Evolutionary conservation across 2,329 filamentous ascomycete species (phyloP).

Genomic region (Penicillium sp.): DNA sequence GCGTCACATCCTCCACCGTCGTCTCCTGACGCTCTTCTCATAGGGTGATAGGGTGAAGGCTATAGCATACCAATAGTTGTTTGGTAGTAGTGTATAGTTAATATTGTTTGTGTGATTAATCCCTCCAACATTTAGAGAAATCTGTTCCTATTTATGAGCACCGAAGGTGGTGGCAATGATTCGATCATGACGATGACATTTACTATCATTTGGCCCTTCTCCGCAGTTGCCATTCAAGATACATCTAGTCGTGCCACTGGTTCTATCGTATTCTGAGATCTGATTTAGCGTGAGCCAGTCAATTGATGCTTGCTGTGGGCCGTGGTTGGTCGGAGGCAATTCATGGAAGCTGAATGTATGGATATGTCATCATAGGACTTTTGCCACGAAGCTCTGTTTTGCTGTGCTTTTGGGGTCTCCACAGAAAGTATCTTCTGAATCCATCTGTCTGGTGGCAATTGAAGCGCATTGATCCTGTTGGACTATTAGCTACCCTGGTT

Average conservation of each 20-base stretch:
- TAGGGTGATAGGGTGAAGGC: neutral
- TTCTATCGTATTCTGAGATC: conserved; percentile 12
- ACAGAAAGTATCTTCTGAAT: neutral
- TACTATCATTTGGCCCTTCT: conserved; percentile 15
- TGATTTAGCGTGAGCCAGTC: conserved; percentile 2
- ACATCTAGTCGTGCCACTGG: conserved; percentile 14
- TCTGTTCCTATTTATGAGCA: conserved; percentile 12
- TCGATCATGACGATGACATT: conserved; percentile 32
- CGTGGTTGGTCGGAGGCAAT: neutral
- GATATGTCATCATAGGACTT: conserved; percentile 2
- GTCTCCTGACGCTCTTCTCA: neutral
- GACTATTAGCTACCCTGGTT: neutral
- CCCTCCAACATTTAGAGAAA: neutral
- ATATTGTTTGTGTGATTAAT: neutral
- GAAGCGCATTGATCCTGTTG: neutral
- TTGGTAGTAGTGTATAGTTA: conserved; percentile 4
- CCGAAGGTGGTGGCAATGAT: conserved; percentile 30
- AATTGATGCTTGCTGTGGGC: neutral
- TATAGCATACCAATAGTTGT: neutral
- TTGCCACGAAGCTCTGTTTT: conserved; percentile 12
- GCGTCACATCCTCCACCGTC: neutral
- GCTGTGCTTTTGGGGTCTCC: neutral
- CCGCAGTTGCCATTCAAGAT: conserved; percentile 14
- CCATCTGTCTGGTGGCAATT: neutral
- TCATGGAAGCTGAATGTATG: neutral